A percentile compares a stretch with the other conserved stretches of the same genome.
These are phyloP conservation scores for Taiwanofungus camphoratus DNA, from an alignment of 1,284 basidiomycete species.

Conservation along the genomic window DNA sequence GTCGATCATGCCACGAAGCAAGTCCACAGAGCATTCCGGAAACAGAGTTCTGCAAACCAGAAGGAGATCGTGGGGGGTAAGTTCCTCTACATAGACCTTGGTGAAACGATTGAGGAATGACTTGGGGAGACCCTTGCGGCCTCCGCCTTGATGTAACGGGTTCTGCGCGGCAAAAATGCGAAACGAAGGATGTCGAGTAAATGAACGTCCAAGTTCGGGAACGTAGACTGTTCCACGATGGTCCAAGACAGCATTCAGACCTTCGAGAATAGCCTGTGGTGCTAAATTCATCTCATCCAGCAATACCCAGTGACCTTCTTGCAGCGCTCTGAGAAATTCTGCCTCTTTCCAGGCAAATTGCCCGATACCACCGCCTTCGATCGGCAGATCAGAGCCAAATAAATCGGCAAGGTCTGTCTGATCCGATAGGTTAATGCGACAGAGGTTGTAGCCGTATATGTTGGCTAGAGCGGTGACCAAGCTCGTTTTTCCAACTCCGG, in stretches of 20 bases:
- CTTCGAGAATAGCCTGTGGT: slow-evolving; percentile 94
- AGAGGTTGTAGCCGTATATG: slow-evolving; percentile 74
- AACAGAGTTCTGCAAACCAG: slow-evolving; percentile 78
- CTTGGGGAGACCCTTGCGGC: slow-evolving; percentile 95
- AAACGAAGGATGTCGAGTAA: slow-evolving; percentile 86
- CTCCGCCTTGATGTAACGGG: slow-evolving; percentile 93
- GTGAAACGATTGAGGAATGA: slow-evolving; percentile 98
- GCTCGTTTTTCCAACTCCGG: slow-evolving; percentile 99
- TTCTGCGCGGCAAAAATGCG: slow-evolving; percentile 98
- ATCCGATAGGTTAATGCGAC: slow-evolving; percentile 98
- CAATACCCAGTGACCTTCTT: slow-evolving; percentile 93
- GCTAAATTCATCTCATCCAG: slow-evolving; percentile 99
- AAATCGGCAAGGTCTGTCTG: slow-evolving; percentile 97
- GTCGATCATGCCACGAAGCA: slow-evolving; percentile 74
- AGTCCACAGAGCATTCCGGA: slow-evolving; percentile 48
- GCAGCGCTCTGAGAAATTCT: slow-evolving; percentile 91
- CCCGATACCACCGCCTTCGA: slow-evolving; percentile 87
- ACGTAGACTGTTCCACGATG: slow-evolving; percentile 95
- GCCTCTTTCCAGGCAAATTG: slow-evolving; percentile 98
- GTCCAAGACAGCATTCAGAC: slow-evolving; percentile 94
- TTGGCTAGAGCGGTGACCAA: slow-evolving; percentile 86
- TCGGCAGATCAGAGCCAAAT: slow-evolving; percentile 94
- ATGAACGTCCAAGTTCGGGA: slow-evolving; percentile 90
- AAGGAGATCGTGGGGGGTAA: slow-evolving; percentile 75
- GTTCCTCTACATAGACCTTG: slow-evolving; percentile 91